Evolutionary conservation across 768 basidiomycete species (phyloP).

Genomic region (Lentinula aciculospora): DNA sequence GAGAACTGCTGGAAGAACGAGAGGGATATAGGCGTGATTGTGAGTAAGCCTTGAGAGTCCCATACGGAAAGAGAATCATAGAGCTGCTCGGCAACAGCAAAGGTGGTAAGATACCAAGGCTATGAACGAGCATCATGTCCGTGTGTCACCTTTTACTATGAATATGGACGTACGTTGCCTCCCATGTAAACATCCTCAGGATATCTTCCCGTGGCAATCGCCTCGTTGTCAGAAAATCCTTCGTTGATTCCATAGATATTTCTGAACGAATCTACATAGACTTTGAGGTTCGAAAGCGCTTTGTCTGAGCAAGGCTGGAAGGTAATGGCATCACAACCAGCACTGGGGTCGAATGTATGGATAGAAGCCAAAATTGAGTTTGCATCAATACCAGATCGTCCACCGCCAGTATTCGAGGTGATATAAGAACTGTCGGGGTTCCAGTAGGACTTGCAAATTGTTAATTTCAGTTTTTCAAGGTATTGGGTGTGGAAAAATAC

Average conservation of each 20-base stretch:
- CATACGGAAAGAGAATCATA: constrained; percentile 69
- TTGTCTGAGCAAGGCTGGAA: constrained; percentile 84
- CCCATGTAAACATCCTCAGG: constrained; percentile 66
- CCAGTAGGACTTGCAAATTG: not conserved
- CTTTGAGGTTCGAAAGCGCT: constrained; percentile 65
- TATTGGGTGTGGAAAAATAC: not conserved
- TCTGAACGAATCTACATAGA: constrained; percentile 71
- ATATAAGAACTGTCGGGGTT: constrained; percentile 39
- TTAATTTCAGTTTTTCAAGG: not conserved
- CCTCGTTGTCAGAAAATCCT: constrained; percentile 44
- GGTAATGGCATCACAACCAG: constrained; percentile 67
- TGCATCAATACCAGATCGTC: constrained; percentile 70
- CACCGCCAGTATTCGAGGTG: constrained; percentile 70
- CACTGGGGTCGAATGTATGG: constrained; percentile 67
- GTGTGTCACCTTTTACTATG: not conserved
- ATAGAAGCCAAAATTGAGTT: constrained; percentile 70
- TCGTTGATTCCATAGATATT: constrained; percentile 61
- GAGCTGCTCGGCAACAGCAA: constrained; percentile 75
- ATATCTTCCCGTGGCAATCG: constrained; percentile 73
- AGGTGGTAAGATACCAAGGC: constrained; percentile 74
- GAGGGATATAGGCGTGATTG: constrained; percentile 57
- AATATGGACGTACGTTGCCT: constrained; percentile 48
- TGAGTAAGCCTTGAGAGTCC: constrained; percentile 43
- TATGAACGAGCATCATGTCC: constrained; percentile 16
- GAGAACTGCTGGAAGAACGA: constrained; percentile 66